phyloP scores from a whole-genome alignment of 1,284 basidiomycete genomes.

The Tranzscheliella williamsii region DNA sequence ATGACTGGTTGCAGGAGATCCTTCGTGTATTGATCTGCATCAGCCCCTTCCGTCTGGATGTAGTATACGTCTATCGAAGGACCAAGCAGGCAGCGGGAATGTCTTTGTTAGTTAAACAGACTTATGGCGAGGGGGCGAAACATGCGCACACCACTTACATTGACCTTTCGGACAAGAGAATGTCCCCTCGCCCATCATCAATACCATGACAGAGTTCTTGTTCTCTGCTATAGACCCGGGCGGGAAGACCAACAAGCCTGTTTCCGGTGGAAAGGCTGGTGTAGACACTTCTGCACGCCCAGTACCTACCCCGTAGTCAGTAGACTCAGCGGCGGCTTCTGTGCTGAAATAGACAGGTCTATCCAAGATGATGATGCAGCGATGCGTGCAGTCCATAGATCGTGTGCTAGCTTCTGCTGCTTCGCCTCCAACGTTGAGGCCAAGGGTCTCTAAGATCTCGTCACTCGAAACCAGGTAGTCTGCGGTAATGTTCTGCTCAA shows the following conservation, averaged over 20 bases:
- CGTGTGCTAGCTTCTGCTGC: too few species aligned
- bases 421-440: too few species aligned
- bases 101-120: too few species aligned
- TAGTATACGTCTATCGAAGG: constrained; percentile 29
- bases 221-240: constrained; percentile 64
- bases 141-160: constrained; percentile 30
- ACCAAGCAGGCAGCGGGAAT: too few species aligned
- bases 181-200: constrained; percentile 77
- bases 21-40: not conserved
- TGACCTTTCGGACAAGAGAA: constrained; percentile 77
- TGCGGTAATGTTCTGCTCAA: constrained; percentile 68
- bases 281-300: not conserved
- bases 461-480: constrained; percentile 63
- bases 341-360: constrained; percentile 20
- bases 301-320: not conserved
- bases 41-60: constrained; percentile 17
- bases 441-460: constrained; percentile 62
- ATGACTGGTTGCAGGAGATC: constrained; percentile 14
- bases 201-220: constrained; percentile 66
- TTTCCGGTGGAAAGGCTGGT: constrained; percentile 65
- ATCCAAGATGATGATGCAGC: constrained; percentile 34
- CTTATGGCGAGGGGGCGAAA: too few species aligned
- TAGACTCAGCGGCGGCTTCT: not conserved
- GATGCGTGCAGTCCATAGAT: not conserved
- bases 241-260: constrained; percentile 79